Conservation (phyloP, 495 filamentous ascomycete genomes). For the Thermothielavioides terrestris region DNA sequence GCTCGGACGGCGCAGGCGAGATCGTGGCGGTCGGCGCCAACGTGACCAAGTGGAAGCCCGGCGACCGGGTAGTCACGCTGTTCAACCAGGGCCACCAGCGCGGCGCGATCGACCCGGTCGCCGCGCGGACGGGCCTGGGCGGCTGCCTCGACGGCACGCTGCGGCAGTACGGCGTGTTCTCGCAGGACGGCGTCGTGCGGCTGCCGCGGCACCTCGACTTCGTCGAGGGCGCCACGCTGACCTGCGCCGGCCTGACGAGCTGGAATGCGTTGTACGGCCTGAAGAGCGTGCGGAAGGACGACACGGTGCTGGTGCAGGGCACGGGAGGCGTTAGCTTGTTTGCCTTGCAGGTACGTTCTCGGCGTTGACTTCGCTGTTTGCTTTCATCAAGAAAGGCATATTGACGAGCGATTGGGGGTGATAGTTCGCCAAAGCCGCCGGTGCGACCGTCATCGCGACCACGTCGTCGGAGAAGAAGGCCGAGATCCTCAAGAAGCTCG, state of each 20-base stretch:
- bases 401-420: no score
- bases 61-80: conserved; percentile 64
- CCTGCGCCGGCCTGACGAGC: conserved; percentile 66
- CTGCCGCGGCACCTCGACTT: conserved; percentile 54
- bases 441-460: conserved; percentile 72
- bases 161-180: conserved; percentile 62
- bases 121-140: conserved; percentile 52
- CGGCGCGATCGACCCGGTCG: conserved; percentile 42
- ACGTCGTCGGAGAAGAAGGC: conserved; percentile 62
- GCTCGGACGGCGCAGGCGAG: conserved; percentile 71
- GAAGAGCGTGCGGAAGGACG: conserved; percentile 54
- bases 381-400: neutral
- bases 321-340: conserved; percentile 79
- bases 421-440: conserved; percentile 75
- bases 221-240: conserved; percentile 56
- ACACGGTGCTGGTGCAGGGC: conserved; percentile 68
- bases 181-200: conserved; percentile 59
- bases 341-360: conserved; percentile 39
- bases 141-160: conserved; percentile 63
- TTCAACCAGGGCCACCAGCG: conserved; percentile 73
- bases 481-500: conserved; percentile 58
- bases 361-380: neutral
- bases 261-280: conserved; percentile 81
- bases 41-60: conserved; percentile 58
- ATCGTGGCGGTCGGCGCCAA: conserved; percentile 59